phyloP scores from a whole-genome alignment of 2,329 filamentous ascomycete species.

The Corinectria fuckeliana region DNA sequence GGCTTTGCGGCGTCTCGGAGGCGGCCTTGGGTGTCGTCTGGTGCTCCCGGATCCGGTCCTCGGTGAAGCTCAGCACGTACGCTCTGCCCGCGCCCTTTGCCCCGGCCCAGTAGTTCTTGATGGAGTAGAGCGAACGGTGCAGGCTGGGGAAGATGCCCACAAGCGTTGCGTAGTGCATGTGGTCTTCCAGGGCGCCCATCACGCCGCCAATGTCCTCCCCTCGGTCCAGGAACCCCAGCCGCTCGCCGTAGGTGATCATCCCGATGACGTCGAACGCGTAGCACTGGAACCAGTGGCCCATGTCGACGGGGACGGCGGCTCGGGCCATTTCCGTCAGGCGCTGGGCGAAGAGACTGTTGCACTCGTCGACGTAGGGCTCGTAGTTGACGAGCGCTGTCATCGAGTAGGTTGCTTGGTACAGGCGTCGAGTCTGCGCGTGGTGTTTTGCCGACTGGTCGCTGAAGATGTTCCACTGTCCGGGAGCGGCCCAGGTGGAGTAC shows the following conservation, averaged over 20 bases:
- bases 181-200: slow-evolving; percentile 34
- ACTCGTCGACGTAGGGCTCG: slow-evolving; percentile 44
- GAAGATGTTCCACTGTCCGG: slow-evolving; percentile 38
- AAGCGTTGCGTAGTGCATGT: slow-evolving; percentile 33
- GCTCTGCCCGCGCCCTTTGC: slow-evolving; percentile 23
- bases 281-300: slow-evolving; percentile 46
- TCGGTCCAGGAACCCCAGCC: slow-evolving; percentile 46
- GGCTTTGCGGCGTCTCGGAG: neutral
- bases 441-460: slow-evolving; percentile 36
- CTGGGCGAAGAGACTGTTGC: slow-evolving; percentile 37
- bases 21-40: slow-evolving; percentile 21
- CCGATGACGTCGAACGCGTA: slow-evolving; percentile 51
- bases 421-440: slow-evolving; percentile 37
- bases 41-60: slow-evolving; percentile 22
- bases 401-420: slow-evolving; percentile 40
- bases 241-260: slow-evolving; percentile 43
- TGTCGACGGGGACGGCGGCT: slow-evolving; percentile 31
- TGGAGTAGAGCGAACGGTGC: slow-evolving; percentile 20
- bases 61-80: slow-evolving; percentile 25
- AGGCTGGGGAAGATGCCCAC: slow-evolving; percentile 33
- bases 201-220: slow-evolving; percentile 43
- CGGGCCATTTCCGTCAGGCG: slow-evolving; percentile 37
- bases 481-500: slow-evolving; percentile 40
- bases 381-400: slow-evolving; percentile 45
- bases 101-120: slow-evolving; percentile 32